Conservation (phyloP, 108 stramenopile genomes). For the Pseudonitzschia delicatissima region DNA sequence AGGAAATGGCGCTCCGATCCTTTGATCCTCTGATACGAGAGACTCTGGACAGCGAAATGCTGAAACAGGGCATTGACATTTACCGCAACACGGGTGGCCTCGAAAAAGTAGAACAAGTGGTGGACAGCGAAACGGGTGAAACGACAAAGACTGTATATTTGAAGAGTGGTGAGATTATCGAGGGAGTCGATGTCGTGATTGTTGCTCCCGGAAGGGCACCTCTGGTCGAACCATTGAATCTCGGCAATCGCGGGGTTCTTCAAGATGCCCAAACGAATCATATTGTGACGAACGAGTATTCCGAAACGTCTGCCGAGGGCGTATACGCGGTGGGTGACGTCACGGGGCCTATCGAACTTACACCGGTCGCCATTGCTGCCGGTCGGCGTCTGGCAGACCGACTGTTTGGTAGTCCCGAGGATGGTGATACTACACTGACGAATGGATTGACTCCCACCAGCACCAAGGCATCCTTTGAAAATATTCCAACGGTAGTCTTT, state of each 20-base stretch:
- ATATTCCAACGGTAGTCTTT: constrained; percentile 90
- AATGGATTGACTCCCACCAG: constrained; percentile 37
- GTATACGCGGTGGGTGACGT: constrained; percentile 95
- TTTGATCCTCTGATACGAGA: constrained; percentile 86
- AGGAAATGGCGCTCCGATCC: constrained; percentile 58
- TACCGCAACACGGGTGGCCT: constrained; percentile 73
- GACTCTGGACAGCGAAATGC: constrained; percentile 70
- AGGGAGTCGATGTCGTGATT: constrained; percentile 72
- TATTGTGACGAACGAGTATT: constrained; percentile 83
- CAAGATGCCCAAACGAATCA: constrained; percentile 23
- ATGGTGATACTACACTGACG: background rate
- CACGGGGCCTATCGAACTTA: constrained; percentile 79
- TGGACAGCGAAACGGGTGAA: constrained; percentile 29
- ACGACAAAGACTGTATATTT: background rate
- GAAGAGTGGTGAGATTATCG: constrained; percentile 52
- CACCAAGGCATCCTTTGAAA: constrained; percentile 43
- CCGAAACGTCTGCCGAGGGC: constrained; percentile 73
- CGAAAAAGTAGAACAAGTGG: constrained; percentile 62
- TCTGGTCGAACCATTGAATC: constrained; percentile 52
- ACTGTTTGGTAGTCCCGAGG: constrained; percentile 64
- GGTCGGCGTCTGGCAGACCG: constrained; percentile 87
- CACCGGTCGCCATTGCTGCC: constrained; percentile 94
- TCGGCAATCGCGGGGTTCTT: constrained; percentile 64
- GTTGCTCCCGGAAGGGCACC: constrained; percentile 81
- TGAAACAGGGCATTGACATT: constrained; percentile 58